These are phyloP conservation scores for Cladobotryum mycophilum DNA, from an alignment of 2,329 filamentous ascomycete species.

Conservation along the genomic window DNA sequence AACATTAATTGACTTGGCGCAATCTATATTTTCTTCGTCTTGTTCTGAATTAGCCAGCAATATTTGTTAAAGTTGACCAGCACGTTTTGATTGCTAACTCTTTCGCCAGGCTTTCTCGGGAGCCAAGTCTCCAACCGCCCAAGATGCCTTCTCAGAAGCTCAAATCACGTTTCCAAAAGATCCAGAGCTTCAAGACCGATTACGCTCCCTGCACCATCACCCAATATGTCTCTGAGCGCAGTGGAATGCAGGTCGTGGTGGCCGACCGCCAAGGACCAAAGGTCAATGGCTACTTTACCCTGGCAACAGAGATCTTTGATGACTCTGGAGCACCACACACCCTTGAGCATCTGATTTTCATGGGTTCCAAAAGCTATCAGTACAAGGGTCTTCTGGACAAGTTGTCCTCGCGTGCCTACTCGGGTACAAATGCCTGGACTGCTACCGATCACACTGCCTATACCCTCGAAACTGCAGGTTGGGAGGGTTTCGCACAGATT, in stretches of 20 bases:
- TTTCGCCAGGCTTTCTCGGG: conserved; percentile 15
- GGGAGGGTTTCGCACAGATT: conserved; percentile 94
- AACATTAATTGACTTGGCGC: no score
- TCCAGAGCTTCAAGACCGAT: conserved; percentile 81
- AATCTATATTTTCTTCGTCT: no score
- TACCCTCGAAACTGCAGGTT: conserved; percentile 88
- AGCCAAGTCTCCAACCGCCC: background rate
- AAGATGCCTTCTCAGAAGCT: conserved; percentile 48
- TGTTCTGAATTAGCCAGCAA: no score
- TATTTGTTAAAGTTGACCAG: no score
- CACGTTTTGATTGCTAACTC: conserved; percentile 1
- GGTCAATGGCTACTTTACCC: conserved; percentile 85
- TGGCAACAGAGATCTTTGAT: conserved; percentile 96
- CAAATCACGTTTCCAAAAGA: conserved; percentile 64
- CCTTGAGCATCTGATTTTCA: conserved; percentile 76
- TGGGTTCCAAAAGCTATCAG: conserved; percentile 87
- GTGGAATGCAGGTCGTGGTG: conserved; percentile 89
- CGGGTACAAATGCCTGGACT: conserved; percentile 93
- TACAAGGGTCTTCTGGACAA: conserved; percentile 96
- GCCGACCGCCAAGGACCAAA: conserved; percentile 94
- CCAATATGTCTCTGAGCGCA: conserved; percentile 92
- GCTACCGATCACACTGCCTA: conserved; percentile 95
- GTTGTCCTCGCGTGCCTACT: conserved; percentile 87
- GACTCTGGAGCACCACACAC: conserved; percentile 90
- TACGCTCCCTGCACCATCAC: conserved; percentile 85